Evolutionary conservation across 495 filamentous ascomycete species (phyloP).

Genomic region (Clavariopsis aquatica): DNA sequence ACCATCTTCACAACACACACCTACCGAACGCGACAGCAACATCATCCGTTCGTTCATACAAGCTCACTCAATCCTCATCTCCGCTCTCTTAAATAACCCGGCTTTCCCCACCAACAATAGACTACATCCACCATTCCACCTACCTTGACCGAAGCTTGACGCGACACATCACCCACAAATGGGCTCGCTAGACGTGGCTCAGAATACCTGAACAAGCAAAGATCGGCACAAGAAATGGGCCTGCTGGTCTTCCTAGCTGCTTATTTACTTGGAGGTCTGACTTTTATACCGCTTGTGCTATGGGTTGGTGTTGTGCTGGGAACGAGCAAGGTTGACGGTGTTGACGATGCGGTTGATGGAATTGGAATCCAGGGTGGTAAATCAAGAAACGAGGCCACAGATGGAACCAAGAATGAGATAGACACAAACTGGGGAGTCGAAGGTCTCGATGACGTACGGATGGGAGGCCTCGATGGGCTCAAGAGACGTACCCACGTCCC

Average conservation of each 20-base stretch:
- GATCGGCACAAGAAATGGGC: slow-evolving; percentile 40
- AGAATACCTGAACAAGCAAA: not conserved
- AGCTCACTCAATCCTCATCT: not conserved
- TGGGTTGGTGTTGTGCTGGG: slow-evolving; percentile 60
- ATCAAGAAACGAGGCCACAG: not conserved
- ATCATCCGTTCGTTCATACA: not conserved
- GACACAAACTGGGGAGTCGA: slow-evolving; percentile 1
- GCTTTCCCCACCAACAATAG: not conserved
- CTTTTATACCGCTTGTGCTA: slow-evolving; percentile 78
- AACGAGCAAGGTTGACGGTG: slow-evolving; percentile 33
- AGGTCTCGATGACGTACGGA: not conserved
- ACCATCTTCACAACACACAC: not conserved
- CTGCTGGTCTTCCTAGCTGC: slow-evolving; percentile 64
- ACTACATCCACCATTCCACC: not conserved
- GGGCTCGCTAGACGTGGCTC: not conserved
- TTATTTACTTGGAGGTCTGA: slow-evolving; percentile 88
- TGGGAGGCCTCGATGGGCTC: slow-evolving; percentile 2
- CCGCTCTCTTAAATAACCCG: not conserved
- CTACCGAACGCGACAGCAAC: not conserved
- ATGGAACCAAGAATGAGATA: slow-evolving; percentile 8
- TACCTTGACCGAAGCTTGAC: not conserved
- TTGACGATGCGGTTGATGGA: slow-evolving; percentile 12
- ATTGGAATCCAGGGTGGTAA: not conserved
- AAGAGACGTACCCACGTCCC: slow-evolving; percentile 55
- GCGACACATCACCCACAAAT: not conserved